These are phyloP conservation scores for Priceomyces haplophilus DNA, from an alignment of 805 yeast species.

Conservation along the genomic window DNA sequence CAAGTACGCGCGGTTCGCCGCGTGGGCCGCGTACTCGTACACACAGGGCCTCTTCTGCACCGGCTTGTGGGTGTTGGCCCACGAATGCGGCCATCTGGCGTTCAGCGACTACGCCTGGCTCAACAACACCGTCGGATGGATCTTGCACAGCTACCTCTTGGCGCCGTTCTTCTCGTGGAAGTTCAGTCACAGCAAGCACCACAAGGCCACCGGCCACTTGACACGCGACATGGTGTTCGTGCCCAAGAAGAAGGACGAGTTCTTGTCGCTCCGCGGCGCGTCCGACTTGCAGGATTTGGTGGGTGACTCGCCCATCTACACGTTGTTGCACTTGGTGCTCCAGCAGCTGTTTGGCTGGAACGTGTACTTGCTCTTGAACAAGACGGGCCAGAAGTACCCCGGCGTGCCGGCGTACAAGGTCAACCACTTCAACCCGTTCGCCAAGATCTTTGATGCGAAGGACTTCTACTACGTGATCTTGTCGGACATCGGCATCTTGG, in stretches of 20 bases:
- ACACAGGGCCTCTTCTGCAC: conserved; percentile 66
- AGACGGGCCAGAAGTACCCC: conserved; percentile 68
- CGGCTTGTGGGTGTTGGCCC: conserved; percentile 84
- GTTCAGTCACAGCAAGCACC: conserved; percentile 80
- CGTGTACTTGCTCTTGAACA: conserved; percentile 62
- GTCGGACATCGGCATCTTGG: conserved; percentile 68
- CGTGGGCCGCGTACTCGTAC: conserved; percentile 57
- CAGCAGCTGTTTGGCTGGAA: conserved; percentile 84
- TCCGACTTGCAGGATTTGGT: conserved; percentile 50
- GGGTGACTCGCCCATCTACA: conserved; percentile 72
- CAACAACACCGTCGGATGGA: conserved; percentile 81
- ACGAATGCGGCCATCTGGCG: conserved; percentile 90
- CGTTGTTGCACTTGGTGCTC: conserved; percentile 51
- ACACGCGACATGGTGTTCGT: conserved; percentile 83
- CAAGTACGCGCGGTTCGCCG: conserved; percentile 43
- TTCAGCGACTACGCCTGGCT: conserved; percentile 69
- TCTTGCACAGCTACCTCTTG: conserved; percentile 69
- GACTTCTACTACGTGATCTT: conserved; percentile 71
- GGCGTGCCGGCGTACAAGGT: conserved; percentile 43
- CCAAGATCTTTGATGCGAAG: conserved; percentile 71
- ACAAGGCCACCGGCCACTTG: conserved; percentile 84
- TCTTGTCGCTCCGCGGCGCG: conserved; percentile 34
- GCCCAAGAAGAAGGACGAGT: conserved; percentile 65
- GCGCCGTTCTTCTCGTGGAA: conserved; percentile 92
- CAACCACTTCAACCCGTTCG: conserved; percentile 69